phyloP scores from a whole-genome alignment of 257 asterid species.

The Solanum piurae region DNA sequence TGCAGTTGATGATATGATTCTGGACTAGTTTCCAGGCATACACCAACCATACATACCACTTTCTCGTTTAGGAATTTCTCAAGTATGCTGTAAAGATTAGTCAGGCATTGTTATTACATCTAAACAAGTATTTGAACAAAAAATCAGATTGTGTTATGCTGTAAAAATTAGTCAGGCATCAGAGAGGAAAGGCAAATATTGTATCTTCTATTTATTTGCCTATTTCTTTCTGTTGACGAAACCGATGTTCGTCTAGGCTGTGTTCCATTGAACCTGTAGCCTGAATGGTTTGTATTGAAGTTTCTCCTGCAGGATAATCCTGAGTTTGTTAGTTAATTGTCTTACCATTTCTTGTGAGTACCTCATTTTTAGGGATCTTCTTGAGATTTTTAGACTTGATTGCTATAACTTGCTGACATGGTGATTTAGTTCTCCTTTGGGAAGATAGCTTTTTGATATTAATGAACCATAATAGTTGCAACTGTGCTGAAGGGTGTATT shows the following conservation, averaged over 20 bases:
- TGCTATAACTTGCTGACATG: background rate
- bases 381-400: background rate
- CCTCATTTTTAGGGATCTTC: background rate
- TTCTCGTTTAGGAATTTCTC: background rate
- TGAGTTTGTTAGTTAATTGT: background rate
- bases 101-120: background rate
- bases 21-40: background rate
- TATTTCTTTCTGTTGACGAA: background rate
- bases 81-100: background rate
- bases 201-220: background rate
- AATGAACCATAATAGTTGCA: background rate
- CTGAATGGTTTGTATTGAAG: background rate
- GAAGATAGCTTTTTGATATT: background rate
- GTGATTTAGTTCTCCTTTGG: background rate
- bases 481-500: background rate
- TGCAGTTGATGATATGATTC: background rate
- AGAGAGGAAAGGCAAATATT: background rate
- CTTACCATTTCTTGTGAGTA: background rate
- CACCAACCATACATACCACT: background rate
- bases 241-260: background rate
- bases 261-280: background rate
- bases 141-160: background rate
- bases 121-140: background rate
- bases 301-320: background rate
- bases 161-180: conserved; percentile 16